A percentile compares a stretch with the other conserved stretches of the same genome.
phyloP scores from a whole-genome alignment of 345 rosid genomes.

The Ceriops zippeliana region DNA sequence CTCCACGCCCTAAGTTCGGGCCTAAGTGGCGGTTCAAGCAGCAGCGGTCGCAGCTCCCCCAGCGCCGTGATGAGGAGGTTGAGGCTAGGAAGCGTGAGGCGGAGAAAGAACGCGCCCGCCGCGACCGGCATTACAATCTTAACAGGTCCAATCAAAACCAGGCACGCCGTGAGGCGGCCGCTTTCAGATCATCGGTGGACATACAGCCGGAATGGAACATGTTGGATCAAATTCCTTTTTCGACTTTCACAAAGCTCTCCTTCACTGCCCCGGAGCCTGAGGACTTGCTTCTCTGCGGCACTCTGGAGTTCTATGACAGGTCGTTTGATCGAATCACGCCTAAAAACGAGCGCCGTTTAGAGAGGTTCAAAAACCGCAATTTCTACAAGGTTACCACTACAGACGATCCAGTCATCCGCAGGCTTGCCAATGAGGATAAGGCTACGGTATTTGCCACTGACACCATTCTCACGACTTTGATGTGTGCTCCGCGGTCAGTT shows the following conservation, averaged over 20 bases:
- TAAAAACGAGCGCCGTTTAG: conserved; percentile 71
- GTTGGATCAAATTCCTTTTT: conserved; percentile 95
- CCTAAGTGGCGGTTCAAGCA: conserved; percentile 86
- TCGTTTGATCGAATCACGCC: conserved; percentile 71
- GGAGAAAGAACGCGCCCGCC: conserved; percentile 91
- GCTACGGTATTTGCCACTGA: conserved; percentile 93
- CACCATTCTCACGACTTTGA: conserved; percentile 65
- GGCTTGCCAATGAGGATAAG: conserved; percentile 84
- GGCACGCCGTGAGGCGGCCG: conserved; percentile 79
- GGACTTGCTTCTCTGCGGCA: conserved; percentile 75
- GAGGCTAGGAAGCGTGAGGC: conserved; percentile 84
- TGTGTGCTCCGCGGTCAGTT: conserved; percentile 95
- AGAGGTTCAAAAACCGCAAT: conserved; percentile 84
- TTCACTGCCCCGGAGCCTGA: conserved; percentile 78
- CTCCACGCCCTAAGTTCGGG: conserved; percentile 79
- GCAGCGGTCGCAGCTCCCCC: conserved; percentile 75
- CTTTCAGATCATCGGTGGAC: conserved; percentile 80
- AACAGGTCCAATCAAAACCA: conserved; percentile 65
- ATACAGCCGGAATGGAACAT: conserved; percentile 98
- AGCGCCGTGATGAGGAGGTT: conserved; percentile 93
- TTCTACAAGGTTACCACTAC: conserved; percentile 94
- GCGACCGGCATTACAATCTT: conserved; percentile 67
- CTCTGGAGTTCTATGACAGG: conserved; percentile 70
- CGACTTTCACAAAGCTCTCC: conserved; percentile 75
- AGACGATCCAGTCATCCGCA: conserved; percentile 83